Base-by-base conservation (phyloP, 805 yeast genomes). In the Candida caryicola region DNA sequence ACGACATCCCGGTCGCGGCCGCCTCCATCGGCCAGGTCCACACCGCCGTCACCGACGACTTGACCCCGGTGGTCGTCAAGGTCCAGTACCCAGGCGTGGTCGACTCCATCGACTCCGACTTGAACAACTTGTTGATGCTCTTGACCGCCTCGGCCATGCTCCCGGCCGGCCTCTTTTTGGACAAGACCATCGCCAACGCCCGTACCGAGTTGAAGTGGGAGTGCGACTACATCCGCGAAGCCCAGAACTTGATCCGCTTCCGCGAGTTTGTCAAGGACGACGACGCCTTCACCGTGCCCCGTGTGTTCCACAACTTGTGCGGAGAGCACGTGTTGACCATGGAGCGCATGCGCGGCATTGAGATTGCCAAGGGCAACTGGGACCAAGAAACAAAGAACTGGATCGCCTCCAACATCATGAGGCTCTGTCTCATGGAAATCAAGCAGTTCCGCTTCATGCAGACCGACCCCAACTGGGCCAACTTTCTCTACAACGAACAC, bases 401-500 rank as follows among this genome's bases (percentile, higher is more conserved):
- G 79, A 82, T 93, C 36, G 95, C 95, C 13, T 77, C 86, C 3
- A 76, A 83, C 47, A 81, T 93, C 36, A 85, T 93, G 96, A 76
- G 87, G 47, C 70, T 93, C 29, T 89, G 96, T 55, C 66, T 93
- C 33, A 71, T 76, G 49, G 99, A 93, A 63, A 85, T 93, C 59
- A 86, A 89, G 10, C 68, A 77, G 50, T 90, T 84, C 67, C 77
- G 76, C 53, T 91, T 83, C 65, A 93, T 93, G 99, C 99, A 93
- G 65, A 91, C 98, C 1, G 99, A 93, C 65, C 99, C 99, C 36
- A 93, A 93, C 61, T 93, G 99, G 99, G 97, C 99, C 31, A 93
- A 93, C 60, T 93, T 93, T 65, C 64, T 93, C 43, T 89, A 85
- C 66, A 89, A 93, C 55, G 70, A 70, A 23, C 50, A 66, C n/a